Percentiles rank a stretch among this genome's conserved stretches.
These are phyloP conservation scores for Calocybe gangraenosa DNA, from an alignment of 768 basidiomycete species.

Conservation along the genomic window DNA sequence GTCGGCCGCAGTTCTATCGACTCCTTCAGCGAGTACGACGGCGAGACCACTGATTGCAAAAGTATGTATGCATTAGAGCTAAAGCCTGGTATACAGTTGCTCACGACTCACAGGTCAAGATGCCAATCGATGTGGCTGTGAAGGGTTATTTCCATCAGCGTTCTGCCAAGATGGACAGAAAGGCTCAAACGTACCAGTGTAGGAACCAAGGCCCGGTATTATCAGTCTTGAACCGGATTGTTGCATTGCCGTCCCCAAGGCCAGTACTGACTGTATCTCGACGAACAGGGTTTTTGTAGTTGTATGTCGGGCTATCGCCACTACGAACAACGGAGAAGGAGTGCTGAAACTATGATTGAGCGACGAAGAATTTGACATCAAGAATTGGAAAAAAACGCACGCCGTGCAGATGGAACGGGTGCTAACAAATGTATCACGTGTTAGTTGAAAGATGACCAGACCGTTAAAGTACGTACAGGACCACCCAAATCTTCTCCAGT, in stretches of 20 bases:
- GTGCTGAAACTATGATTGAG: no score
- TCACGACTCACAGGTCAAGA: conserved; percentile 3
- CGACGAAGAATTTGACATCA: no score
- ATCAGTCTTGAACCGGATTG: conserved; percentile 35
- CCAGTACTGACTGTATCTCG: conserved; percentile 48
- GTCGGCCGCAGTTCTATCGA: no score
- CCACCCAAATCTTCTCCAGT: background rate
- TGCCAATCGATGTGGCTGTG: conserved; percentile 3
- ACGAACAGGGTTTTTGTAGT: conserved; percentile 15
- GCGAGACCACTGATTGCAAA: background rate
- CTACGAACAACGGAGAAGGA: no score
- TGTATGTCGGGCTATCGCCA: conserved; percentile 18
- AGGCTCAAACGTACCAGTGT: conserved; percentile 19
- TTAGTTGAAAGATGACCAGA: background rate
- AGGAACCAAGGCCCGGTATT: conserved; percentile 29
- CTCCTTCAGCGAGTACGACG: conserved; percentile 29
- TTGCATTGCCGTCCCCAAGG: conserved; percentile 23
- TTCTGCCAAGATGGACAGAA: no score
- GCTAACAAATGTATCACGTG: background rate
- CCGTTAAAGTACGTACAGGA: background rate
- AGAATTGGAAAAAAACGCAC: background rate
- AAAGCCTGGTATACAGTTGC: background rate
- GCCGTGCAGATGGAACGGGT: background rate
- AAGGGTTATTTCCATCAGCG: background rate
- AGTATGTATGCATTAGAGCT: background rate